phyloP scores from a whole-genome alignment of 2,329 filamentous ascomycete genomes.

The Tolypocladium endophyticum region DNA sequence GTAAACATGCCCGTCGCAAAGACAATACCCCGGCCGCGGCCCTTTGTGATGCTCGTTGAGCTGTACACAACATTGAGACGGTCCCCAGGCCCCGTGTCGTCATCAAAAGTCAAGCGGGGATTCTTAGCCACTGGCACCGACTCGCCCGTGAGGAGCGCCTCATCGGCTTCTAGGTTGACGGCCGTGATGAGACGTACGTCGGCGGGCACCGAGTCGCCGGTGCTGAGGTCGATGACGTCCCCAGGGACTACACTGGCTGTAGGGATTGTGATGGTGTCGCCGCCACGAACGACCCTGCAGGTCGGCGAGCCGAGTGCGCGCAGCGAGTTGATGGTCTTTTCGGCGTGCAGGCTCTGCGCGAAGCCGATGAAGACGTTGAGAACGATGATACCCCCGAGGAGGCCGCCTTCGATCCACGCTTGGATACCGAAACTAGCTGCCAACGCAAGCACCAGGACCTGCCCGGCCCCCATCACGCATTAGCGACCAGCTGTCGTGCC shows the following conservation, averaged over 20 bases:
- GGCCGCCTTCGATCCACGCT: conserved; percentile 51
- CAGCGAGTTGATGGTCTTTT: conserved; percentile 38
- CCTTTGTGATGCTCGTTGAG: conserved; percentile 51
- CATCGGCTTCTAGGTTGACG: conserved; percentile 59
- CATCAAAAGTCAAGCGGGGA: conserved; percentile 28
- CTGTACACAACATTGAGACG: conserved; percentile 53
- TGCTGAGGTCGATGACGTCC: conserved; percentile 43
- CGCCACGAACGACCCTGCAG: conserved; percentile 30
- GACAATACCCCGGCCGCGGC: conserved; percentile 48
- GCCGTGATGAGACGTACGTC: conserved; percentile 46
- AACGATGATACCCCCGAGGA: conserved; percentile 44
- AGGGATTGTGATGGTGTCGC: conserved; percentile 24
- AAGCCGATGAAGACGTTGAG: conserved; percentile 47
- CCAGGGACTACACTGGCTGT: conserved; percentile 42
- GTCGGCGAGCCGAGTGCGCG: conserved; percentile 32
- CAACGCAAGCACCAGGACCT: conserved; percentile 47
- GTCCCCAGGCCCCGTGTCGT: conserved; percentile 39
- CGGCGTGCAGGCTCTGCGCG: conserved; percentile 33
- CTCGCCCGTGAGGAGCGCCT: conserved; percentile 54
- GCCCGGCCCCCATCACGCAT: neutral
- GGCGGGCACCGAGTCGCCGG: conserved; percentile 49
- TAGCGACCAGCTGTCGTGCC: neutral
- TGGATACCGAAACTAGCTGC: conserved; percentile 44
- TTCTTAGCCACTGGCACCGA: conserved; percentile 51
- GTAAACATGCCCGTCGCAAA: conserved; percentile 52